Conservation (phyloP, 176 grass and related monocot species). For the Phyllostachys edulis region DNA sequence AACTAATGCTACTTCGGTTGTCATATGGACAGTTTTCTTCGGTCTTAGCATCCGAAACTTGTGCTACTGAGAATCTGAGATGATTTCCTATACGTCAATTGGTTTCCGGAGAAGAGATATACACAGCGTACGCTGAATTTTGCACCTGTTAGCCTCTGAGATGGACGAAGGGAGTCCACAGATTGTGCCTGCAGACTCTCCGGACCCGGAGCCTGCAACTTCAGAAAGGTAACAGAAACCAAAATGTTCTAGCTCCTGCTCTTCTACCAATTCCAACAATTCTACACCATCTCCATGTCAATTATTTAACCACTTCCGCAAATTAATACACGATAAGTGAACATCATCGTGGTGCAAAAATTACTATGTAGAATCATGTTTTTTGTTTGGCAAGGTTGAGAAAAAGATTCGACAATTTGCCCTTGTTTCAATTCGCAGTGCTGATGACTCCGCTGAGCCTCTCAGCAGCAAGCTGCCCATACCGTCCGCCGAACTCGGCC, state of each 20-base stretch:
- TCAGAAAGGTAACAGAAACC: constrained; percentile 3
- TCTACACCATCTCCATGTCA: background rate
- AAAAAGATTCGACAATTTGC: too few relatives aligned
- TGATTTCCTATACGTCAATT: background rate
- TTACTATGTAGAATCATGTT: background rate
- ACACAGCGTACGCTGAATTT: background rate
- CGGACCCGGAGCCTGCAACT: background rate
- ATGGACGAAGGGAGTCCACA: constrained; percentile 33
- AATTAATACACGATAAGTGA: too few relatives aligned
- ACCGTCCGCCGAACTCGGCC: constrained; percentile 30
- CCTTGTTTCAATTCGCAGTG: background rate
- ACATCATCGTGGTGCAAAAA: background rate
- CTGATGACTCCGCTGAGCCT: constrained; percentile 9
- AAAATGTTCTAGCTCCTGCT: background rate
- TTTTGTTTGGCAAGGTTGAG: background rate
- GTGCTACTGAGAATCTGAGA: background rate
- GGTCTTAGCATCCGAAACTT: background rate
- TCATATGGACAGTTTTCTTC: too few relatives aligned
- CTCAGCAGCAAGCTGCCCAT: constrained; percentile 33
- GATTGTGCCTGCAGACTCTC: constrained; percentile 16
- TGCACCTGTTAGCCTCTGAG: background rate
- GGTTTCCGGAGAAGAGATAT: background rate
- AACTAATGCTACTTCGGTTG: background rate
- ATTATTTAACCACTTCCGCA: background rate
- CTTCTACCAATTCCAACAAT: background rate